phyloP scores from a whole-genome alignment of 768 basidiomycete species.

The Boletus eberwhitei region DNA sequence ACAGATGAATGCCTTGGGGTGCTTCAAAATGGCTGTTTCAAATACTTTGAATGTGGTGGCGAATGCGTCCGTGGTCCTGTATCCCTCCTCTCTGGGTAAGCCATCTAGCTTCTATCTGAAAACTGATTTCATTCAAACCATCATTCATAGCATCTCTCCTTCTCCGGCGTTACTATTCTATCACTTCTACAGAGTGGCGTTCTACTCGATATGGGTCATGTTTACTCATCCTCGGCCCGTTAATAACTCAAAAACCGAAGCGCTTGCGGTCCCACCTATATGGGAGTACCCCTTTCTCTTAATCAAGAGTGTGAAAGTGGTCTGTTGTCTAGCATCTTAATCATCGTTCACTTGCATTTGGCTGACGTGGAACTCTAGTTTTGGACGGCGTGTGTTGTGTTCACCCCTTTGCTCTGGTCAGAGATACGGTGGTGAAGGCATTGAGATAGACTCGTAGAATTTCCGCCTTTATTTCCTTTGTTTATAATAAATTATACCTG shows the following conservation, averaged over 20 bases:
- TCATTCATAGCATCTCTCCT: conserved; percentile 58
- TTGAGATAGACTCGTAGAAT: not conserved
- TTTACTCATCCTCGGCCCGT: conserved; percentile 58
- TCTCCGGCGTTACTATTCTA: conserved; percentile 77
- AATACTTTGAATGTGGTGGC: conserved; percentile 94
- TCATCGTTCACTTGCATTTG: not conserved
- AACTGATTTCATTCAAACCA: not conserved
- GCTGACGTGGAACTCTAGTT: conserved; percentile 48
- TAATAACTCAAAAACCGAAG: conserved; percentile 5
- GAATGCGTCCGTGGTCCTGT: conserved; percentile 87
- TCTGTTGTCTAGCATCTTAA: conserved; percentile 39
- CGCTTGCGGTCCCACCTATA: conserved; percentile 41
- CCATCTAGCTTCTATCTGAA: conserved; percentile 1
- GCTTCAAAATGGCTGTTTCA: conserved; percentile 86
- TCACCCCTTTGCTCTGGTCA: conserved; percentile 83
- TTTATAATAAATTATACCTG: conserved; percentile 7
- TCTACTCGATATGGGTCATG: conserved; percentile 90
- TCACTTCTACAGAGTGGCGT: conserved; percentile 95
- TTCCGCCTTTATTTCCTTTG: not conserved
- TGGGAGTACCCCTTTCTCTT: conserved; percentile 68
- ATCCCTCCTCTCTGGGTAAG: conserved; percentile 82
- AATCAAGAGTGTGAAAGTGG: conserved; percentile 63
- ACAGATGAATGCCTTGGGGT: conserved; percentile 60
- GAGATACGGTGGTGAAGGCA: conserved; percentile 73
- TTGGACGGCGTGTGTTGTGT: conserved; percentile 88